Base-by-base conservation (phyloP, 2,329 filamentous ascomycete species). In the Domatiomyces globalis region DNA sequence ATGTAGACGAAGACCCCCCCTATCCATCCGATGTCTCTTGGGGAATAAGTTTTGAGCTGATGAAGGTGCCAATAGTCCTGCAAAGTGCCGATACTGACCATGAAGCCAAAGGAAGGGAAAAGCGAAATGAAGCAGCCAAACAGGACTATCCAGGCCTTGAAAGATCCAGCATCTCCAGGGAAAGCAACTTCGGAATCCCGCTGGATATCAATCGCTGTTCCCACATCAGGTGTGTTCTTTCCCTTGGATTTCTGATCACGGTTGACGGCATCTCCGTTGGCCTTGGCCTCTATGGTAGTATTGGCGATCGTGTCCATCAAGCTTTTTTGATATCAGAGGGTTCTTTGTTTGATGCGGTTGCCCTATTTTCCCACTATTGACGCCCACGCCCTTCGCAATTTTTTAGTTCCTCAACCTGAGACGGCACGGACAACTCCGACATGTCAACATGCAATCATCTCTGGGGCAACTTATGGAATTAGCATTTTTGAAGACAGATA, bases 11-110 rank as follows among this genome's bases (percentile, higher is more conserved):
- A 69, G 3, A 74, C 55, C 1, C 72, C 70, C 0, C 69, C 68
- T 49, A 75, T 75, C 73, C 73, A 76, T 18, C 72, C 73, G 0
- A 76, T 66, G 43, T 75, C 67, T 2, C 69, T 62, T 2, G 69
- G 62, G 2, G 65, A 66, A 54, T 72, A 73, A 6, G 58, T 53
- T 0, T 64, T 60, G 1, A 76, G 64, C 56, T 76, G 72, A 50
- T 76, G 63, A 2, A 61, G 62, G 33, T 66, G 66, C 22, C 74
- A 66, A 47, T 75, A 73, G 44, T 72, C 65, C 54, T 75, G 73
- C 0, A 76, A 60, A 0, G 71, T 68, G n/a, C 73, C 73, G 5
- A 75, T 68, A 53, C 61, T 69, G 46, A 70, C 66, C 65, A 74
- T 73, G 46, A 75, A 71, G 1, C 73, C 73, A 55, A 69, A 70